Evolutionary conservation across 371 early-diverging fungal genomes (phyloP), one percentile per base, ranked within the genome.

Genomic region (Mucor mucedo): DNA sequence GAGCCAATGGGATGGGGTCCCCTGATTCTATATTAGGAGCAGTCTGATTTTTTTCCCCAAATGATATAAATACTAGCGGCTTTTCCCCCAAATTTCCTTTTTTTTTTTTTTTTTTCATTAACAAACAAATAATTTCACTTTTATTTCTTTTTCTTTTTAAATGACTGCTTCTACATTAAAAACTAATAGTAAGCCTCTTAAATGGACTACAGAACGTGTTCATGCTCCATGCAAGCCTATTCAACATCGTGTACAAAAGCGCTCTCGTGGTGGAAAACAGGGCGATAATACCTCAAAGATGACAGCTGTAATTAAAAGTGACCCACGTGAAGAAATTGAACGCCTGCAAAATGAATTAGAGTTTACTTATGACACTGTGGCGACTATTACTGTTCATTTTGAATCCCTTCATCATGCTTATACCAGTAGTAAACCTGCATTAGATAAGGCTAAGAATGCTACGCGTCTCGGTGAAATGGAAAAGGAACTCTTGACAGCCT

Each of bases 401-500:
- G 70, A 75, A 21, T 73, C 77, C 44, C 67, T 82, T 35, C 67
- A 66, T 16, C 77, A 73, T 32, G 78, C 82, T 21, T 82, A 79
- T 49, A 56, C 48, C 9, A 42, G 55, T 7, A 59, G 69, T 29
- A 73, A 69, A 30, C 59, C 76, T 11, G 63, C 71, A 35, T 44
- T 76, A 42, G 73, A 76, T 30, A 69, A 66, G 45, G 41, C 62
- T 21, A 68, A 68, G 29, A 52, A 63, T n/a, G 62, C 72, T 5
- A 75, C 79, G 11, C 73, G 76, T 27, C 68, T 82, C 6, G 64
- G 70, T 32, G 78, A 69, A 14, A 78, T 70, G 74, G 82, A 82
- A 70, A 74, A 69, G 49, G 82, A 82, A 33, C 72, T 82, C 16
- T 61, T 82, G 33, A 71, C 78, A 11, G 82, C 76, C 7, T 82